These are phyloP conservation scores for Amanita rimosa DNA, from an alignment of 768 basidiomycete species.

Conservation along the genomic window DNA sequence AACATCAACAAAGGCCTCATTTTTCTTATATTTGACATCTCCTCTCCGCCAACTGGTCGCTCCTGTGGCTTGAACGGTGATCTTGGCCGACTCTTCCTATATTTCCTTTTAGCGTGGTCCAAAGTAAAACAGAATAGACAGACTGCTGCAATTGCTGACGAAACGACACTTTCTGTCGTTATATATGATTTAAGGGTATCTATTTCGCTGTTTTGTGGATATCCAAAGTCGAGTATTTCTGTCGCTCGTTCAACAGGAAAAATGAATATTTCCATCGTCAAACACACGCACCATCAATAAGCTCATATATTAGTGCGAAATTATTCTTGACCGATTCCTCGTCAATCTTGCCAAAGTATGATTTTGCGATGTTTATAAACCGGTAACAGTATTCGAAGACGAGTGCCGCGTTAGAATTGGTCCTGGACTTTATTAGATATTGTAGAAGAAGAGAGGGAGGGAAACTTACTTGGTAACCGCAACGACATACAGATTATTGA, in stretches of 20 bases:
- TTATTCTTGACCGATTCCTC: conserved; percentile 99
- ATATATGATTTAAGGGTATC: conserved; percentile 98
- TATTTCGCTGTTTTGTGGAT: conserved; percentile 97
- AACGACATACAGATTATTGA: conserved; percentile 93
- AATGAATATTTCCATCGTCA: no score
- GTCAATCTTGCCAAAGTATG: conserved; percentile 97
- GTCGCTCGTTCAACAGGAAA: conserved; percentile 1
- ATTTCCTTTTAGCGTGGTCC: conserved; percentile 4
- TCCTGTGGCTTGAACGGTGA: conserved; percentile 95
- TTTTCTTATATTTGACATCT: conserved; percentile 99
- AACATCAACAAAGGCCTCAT: conserved; percentile 99
- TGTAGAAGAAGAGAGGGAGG: background rate
- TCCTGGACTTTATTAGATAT: conserved; percentile 32
- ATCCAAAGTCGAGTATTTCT: conserved; percentile 98
- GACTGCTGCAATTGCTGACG: conserved; percentile 75
- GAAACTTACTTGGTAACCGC: conserved; percentile 82
- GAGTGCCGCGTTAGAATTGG: conserved; percentile 93
- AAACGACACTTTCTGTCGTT: conserved; percentile 93
- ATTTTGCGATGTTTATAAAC: conserved; percentile 87
- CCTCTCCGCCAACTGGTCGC: conserved; percentile 91
- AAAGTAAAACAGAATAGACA: conserved; percentile 12
- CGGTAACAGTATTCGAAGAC: conserved; percentile 98
- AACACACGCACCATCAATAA: conserved; percentile 77
- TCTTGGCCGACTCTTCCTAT: conserved; percentile 95
- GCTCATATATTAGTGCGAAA: conserved; percentile 95